Evolutionary conservation across 768 basidiomycete species (phyloP).

Genomic region (Russula foetens): DNA sequence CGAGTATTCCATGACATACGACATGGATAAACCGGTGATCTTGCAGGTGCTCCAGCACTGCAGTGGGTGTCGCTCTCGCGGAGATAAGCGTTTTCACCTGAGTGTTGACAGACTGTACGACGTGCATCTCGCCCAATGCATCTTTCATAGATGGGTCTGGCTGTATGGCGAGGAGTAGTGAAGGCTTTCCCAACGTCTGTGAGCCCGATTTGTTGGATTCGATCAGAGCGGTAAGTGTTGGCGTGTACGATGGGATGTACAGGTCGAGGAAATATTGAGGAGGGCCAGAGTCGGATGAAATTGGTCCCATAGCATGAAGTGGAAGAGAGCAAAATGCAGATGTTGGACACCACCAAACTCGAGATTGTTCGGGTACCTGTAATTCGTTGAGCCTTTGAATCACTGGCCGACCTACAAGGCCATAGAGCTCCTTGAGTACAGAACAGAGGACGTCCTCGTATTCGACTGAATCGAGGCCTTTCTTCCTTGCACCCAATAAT

Average conservation of each 20-base stretch:
- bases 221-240: no score
- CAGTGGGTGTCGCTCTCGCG: not conserved
- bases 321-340: not conserved
- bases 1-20: not conserved
- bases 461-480: not conserved
- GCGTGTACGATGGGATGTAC: no score
- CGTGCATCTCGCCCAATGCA: not conserved
- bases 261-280: not conserved
- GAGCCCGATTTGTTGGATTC: not conserved
- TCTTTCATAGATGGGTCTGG: not conserved
- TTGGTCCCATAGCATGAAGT: conserved; percentile 3
- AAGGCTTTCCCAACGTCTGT: not conserved
- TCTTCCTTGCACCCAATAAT: not conserved
- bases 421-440: conserved; percentile 1
- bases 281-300: not conserved
- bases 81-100: not conserved
- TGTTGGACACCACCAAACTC: no score
- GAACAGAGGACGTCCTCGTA: not conserved
- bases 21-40: not conserved
- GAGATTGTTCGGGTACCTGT: no score
- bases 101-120: not conserved
- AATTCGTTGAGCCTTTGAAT: no score
- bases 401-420: no score
- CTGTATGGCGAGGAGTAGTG: not conserved
- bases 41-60: not conserved